These are phyloP conservation scores for Cerrena zonata DNA, from an alignment of 1,284 basidiomycete genomes.

Conservation along the genomic window DNA sequence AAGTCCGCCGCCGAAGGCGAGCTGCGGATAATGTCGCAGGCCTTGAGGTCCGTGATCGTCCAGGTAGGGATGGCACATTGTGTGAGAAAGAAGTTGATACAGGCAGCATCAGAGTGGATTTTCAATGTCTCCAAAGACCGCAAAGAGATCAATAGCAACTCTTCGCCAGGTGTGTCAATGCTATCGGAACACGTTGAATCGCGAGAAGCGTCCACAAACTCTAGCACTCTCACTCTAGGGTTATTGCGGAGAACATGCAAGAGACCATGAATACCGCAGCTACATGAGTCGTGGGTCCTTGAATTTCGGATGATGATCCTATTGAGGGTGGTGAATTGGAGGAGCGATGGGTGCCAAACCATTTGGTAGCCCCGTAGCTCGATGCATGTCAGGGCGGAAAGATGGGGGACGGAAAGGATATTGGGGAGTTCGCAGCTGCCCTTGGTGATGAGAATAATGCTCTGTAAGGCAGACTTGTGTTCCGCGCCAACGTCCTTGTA, in stretches of 20 bases:
- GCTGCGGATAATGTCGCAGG: too few species aligned
- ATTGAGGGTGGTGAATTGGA: background rate
- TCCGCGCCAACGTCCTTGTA: background rate
- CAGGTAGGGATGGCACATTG: too few species aligned
- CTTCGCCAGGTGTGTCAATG: background rate
- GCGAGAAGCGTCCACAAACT: background rate
- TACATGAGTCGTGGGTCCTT: background rate
- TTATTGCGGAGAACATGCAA: background rate
- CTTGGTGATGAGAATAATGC: background rate
- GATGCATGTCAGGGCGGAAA: background rate
- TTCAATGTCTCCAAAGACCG: too few species aligned
- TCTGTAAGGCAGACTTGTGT: background rate
- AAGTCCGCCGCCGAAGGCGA: too few species aligned
- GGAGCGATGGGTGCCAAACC: background rate
- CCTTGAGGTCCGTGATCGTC: too few species aligned
- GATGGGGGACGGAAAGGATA: background rate
- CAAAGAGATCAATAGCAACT: background rate
- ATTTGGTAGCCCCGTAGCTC: background rate
- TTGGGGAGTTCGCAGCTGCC: background rate
- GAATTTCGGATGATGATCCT: background rate
- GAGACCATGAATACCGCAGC: background rate
- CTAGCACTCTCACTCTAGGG: background rate
- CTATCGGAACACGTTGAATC: background rate
- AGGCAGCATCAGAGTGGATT: too few species aligned
- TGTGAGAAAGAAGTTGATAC: too few species aligned